Evolutionary conservation across 495 filamentous ascomycete species (phyloP).

Genomic region (Pyrenula massariospora): DNA sequence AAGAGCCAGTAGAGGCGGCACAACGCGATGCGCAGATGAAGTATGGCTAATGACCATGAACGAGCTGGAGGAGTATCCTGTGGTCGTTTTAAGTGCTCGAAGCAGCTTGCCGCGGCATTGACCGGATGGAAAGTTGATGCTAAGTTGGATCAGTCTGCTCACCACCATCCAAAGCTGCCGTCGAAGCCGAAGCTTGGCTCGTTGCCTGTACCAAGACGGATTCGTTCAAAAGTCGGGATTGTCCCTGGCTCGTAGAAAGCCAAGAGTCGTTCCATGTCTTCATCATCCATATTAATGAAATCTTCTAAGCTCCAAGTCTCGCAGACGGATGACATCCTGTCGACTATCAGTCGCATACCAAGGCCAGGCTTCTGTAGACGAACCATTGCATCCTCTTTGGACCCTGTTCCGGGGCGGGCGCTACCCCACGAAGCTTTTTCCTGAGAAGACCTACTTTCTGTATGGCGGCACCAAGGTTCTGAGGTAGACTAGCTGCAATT

Average conservation of each 20-base stretch:
- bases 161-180: conserved; percentile 23
- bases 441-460: conserved; percentile 69
- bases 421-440: conserved; percentile 65
- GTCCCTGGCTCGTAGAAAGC: conserved; percentile 47
- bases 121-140: background rate
- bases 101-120: too few species aligned
- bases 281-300: conserved; percentile 69
- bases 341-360: conserved; percentile 13
- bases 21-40: too few species aligned
- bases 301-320: conserved; percentile 80
- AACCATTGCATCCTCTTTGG: conserved; percentile 91
- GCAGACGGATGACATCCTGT: conserved; percentile 87
- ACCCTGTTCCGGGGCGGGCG: conserved; percentile 59
- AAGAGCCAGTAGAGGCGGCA: too few species aligned
- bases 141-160: background rate
- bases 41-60: too few species aligned
- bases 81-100: too few species aligned
- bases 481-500: conserved; percentile 66
- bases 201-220: conserved; percentile 14
- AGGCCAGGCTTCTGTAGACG: conserved; percentile 15
- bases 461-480: conserved; percentile 71
- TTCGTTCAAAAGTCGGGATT: conserved; percentile 26
- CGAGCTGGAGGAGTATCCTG: too few species aligned
- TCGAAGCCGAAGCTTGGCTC: conserved; percentile 11
- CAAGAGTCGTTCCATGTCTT: conserved; percentile 72